Base-by-base conservation (phyloP, 2,329 filamentous ascomycete genomes). In the Cercospora zeae-maydis region DNA sequence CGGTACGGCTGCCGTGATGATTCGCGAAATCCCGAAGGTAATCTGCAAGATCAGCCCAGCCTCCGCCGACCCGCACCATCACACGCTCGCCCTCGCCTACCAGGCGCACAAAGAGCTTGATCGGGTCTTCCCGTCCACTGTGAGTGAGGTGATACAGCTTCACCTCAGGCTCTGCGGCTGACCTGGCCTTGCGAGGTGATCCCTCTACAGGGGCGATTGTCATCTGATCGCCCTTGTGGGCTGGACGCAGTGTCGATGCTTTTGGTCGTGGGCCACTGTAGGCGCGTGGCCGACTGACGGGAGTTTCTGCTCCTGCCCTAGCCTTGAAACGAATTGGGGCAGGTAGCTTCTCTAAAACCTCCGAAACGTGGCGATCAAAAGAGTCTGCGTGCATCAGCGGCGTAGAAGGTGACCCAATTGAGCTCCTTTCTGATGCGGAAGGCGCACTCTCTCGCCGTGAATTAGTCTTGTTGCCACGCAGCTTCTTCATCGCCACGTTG, bases 1-100 rank as follows among this genome's bases (percentile, higher is more conserved):
- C 81, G 31, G 83, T 81, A 49, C 85, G 87, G n/a, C 91, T 88
- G 47, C 91, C 90, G 74, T 99, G 95, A 74, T 99, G 95, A 63
- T 88, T 87, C 7, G 92, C 93, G 72, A 97, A 99, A 75, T 96
- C 92, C 70, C 92, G 89, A 45, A 99, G 82, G 73, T 97, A 99
- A 76, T 98, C 95, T 37, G 90, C 93, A 19, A 99, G 81, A 76
- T 99, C 95, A 13, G 93, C 92, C 95, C 95, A 99, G n/a, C 95
- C 95, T 63, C 95, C 95, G 11, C 95, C 95, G 11, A 99, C 93
- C 36, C 95, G 90, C 7, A 99, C 95, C 95, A 99, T 98, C 65
- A 98, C 92, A 57, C 95, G 87, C 76, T 98, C 92, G 14, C 91
- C 91, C 75, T 96, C 92, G 55, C 95, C 95, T 2, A 99, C 93